Evolutionary conservation across 495 filamentous ascomycete species (phyloP), one percentile per base, ranked within the genome.

Genomic region (Haplographium delicatum): DNA sequence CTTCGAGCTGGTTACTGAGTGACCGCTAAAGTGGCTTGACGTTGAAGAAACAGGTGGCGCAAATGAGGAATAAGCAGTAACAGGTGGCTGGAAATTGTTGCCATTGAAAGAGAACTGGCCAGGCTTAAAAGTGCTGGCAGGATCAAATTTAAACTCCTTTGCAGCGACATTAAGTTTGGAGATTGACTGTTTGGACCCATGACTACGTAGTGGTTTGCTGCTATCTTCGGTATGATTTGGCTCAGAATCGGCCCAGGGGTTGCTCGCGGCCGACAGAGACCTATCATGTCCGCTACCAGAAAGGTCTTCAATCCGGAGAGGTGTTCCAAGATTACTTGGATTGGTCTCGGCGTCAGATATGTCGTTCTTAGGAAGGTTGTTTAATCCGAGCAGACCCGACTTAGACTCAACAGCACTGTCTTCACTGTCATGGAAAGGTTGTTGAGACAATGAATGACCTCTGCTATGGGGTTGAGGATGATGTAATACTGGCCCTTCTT

Each of bases 91-190:
- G 64, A 83, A 79, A 4, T 67, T 69, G 51, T 68, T 78, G 41
- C 69, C 68, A 30, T 71, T 70, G 50, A 84, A 86, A 7, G 72
- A 59, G 27, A 74, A 70, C 33, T 74, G 70, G n/a, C 73, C 71
- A 1, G 88, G 78, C 30, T 71, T 73, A 62, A 86, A 86, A 1
- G 77, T 64, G 45, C 66, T 81, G 15, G 67, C 70, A 4, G 88
- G 87, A 50, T 93, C 83, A 63, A 86, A 85, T 55, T 82, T 88
- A 65, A 96, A 96, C 58, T 91, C 89, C 42, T 86, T 84, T 0
- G 93, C 91, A 47, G 81, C 82, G 31, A 90, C 88, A 54, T 98
- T 96, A 39, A 96, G 71, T 50, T 81, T 88, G 0, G 88, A 90
- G 16, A 79, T 70, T 2, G 85, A 89, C 23, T 80, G 67, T 62